A percentile compares a stretch with the other conserved stretches of the same genome.
Conservation (phyloP, 2,329 filamentous ascomycete genomes). For the Epicoccum sorghinum region DNA sequence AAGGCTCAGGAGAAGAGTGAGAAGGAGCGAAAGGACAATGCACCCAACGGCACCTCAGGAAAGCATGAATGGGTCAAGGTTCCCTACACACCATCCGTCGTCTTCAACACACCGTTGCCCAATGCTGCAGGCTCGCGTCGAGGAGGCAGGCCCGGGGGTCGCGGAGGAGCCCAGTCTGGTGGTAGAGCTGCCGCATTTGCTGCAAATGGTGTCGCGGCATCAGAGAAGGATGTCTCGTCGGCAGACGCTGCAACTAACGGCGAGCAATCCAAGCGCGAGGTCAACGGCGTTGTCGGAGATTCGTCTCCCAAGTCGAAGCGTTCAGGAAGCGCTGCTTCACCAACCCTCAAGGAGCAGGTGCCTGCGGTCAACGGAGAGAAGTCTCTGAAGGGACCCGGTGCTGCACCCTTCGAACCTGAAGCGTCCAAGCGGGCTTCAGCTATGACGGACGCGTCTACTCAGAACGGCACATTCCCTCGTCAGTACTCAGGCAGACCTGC, state of each 20-base stretch:
- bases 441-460: slow-evolving; percentile 26
- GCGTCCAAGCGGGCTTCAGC: slow-evolving; percentile 27
- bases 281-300: slow-evolving; percentile 34
- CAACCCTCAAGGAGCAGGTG: slow-evolving; percentile 35
- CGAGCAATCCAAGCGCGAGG: slow-evolving; percentile 43
- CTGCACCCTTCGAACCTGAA: slow-evolving; percentile 32
- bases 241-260: slow-evolving; percentile 31
- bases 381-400: slow-evolving; percentile 23
- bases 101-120: slow-evolving; percentile 85
- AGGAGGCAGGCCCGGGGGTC: slow-evolving; percentile 58
- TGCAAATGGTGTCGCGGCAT: slow-evolving; percentile 45
- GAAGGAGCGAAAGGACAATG: slow-evolving; percentile 66
- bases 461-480: slow-evolving; percentile 37
- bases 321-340: slow-evolving; percentile 40
- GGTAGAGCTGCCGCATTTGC: slow-evolving; percentile 52
- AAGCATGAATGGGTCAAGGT: slow-evolving; percentile 89
- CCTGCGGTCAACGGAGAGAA: slow-evolving; percentile 33
- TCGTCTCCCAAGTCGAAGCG: slow-evolving; percentile 45
- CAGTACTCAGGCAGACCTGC: slow-evolving; percentile 37
- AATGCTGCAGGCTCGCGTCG: slow-evolving; percentile 45
- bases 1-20: slow-evolving; percentile 71
- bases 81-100: slow-evolving; percentile 80
- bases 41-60: slow-evolving; percentile 50
- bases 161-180: slow-evolving; percentile 62
- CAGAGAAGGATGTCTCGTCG: slow-evolving; percentile 45